These are phyloP conservation scores for Oryza australiensis DNA, from an alignment of 176 grass and related monocot genomes.

Conservation along the genomic window DNA sequence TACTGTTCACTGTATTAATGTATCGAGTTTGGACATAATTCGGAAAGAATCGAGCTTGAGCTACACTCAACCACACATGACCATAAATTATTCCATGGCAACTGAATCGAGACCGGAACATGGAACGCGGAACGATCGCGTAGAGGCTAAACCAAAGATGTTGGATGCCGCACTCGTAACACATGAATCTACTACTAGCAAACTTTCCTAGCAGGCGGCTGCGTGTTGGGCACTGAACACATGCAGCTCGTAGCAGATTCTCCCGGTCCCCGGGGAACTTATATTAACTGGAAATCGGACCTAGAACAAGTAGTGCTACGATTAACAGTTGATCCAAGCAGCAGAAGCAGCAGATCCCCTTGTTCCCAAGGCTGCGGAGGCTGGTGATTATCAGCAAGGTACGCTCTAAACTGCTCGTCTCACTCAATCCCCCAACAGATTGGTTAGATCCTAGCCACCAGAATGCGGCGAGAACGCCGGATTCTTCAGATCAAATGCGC, in stretches of 20 bases:
- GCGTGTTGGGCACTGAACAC: background rate
- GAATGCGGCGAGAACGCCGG: background rate
- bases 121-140: background rate
- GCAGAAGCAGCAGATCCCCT: background rate
- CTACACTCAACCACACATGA: background rate
- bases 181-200: too few relatives aligned
- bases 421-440: background rate
- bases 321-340: background rate
- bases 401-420: background rate
- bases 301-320: background rate
- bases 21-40: background rate
- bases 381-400: background rate
- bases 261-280: background rate
- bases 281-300: background rate
- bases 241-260: background rate
- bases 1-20: background rate
- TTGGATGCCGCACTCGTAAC: background rate
- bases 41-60: background rate
- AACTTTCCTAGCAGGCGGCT: background rate
- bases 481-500: background rate
- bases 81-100: background rate
- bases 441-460: background rate
- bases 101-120: background rate
- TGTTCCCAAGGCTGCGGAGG: background rate
- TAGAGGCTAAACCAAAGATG: background rate